phyloP scores from a whole-genome alignment of 345 rosid species.

The thale cress (Arabidopsis thaliana) region DNA sequence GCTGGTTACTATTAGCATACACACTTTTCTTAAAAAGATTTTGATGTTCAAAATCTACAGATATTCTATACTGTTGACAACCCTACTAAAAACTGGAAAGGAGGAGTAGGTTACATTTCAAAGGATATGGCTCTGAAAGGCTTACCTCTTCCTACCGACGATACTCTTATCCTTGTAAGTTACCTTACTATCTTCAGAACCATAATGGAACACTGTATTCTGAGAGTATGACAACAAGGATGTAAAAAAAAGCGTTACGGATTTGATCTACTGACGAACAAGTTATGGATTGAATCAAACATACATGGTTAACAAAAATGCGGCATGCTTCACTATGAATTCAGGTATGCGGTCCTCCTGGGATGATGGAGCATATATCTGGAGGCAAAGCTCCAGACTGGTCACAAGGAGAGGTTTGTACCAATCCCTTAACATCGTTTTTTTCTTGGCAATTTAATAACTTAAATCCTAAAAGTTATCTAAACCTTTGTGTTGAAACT shows the following conservation, averaged over 20 bases:
- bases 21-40: no score
- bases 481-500: background rate
- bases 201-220: background rate
- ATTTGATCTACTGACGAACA: conserved; percentile 16
- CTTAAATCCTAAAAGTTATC: conserved; percentile 1
- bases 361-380: conserved; percentile 93
- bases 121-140: conserved; percentile 82
- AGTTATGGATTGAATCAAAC: background rate
- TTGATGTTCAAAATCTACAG: conserved; percentile 43
- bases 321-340: conserved; percentile 14
- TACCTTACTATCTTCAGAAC: conserved; percentile 15
- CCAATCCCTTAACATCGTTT: conserved; percentile 3
- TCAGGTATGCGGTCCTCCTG: conserved; percentile 97
- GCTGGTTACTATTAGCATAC: conserved; percentile 15
- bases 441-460: conserved; percentile 9
- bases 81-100: conserved; percentile 90
- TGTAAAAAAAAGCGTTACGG: background rate
- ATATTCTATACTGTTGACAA: conserved; percentile 86
- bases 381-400: conserved; percentile 88
- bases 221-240: background rate
- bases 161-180: conserved; percentile 84
- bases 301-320: background rate
- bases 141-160: conserved; percentile 82
- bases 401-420: conserved; percentile 90
- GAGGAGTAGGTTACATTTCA: conserved; percentile 82